Conservation (phyloP, 768 basidiomycete genomes). For the Asterophora lycoperdoides region DNA sequence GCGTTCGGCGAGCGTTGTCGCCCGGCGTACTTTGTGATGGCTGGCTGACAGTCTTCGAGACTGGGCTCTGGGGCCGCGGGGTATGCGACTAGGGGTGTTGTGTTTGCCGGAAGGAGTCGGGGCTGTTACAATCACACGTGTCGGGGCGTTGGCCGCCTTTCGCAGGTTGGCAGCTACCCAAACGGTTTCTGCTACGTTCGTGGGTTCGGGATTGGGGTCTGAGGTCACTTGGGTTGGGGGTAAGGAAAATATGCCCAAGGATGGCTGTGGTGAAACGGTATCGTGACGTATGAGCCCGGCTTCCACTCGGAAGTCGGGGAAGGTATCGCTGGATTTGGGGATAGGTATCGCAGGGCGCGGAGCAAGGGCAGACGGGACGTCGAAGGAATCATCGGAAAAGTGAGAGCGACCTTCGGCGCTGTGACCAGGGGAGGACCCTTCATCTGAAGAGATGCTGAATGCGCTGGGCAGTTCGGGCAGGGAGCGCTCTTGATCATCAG, state of each 20-base stretch:
- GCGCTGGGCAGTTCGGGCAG: conserved; percentile 37
- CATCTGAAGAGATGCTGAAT: conserved; percentile 38
- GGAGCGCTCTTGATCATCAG: conserved; percentile 32
- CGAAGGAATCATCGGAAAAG: conserved; percentile 25
- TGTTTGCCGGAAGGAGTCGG: conserved; percentile 42
- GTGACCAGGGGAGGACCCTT: conserved; percentile 16
- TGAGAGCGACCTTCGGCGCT: conserved; percentile 21
- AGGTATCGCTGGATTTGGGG: conserved; percentile 13
- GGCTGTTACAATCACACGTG: conserved; percentile 49
- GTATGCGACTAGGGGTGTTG: conserved; percentile 33
- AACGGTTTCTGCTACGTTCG: conserved; percentile 7
- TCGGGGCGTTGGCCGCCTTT: conserved; percentile 42
- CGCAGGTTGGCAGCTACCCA: conserved; percentile 21
- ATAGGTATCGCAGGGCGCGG: conserved; percentile 18
- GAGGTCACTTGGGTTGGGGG: conserved; percentile 3
- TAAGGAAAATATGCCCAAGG: neutral
- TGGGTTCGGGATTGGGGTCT: neutral
- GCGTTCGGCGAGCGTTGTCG: conserved; percentile 23
- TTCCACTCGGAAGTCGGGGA: conserved; percentile 1
- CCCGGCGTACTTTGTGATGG: conserved; percentile 23
- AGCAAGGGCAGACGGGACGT: conserved; percentile 11
- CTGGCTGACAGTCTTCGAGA: conserved; percentile 28
- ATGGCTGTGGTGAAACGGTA: neutral
- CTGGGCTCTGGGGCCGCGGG: conserved; percentile 39
- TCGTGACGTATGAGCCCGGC: neutral